Base-by-base conservation (phyloP, 2,329 filamentous ascomycete species). In the Fusarium sp. region DNA sequence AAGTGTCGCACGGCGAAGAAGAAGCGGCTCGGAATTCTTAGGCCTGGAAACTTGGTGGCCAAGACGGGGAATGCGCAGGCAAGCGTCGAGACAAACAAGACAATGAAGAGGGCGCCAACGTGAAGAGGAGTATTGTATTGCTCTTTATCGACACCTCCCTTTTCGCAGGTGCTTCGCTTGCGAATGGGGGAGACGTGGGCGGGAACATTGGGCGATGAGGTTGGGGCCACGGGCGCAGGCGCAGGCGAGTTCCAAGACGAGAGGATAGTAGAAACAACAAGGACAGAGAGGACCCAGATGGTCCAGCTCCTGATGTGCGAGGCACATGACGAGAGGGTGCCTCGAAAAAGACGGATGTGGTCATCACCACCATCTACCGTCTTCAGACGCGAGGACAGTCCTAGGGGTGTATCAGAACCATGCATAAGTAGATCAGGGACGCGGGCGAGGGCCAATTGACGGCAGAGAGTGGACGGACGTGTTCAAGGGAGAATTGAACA, bases 1-100 rank as follows among this genome's bases (percentile, higher is more conserved):
- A 94, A 93, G 83, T 94, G 91, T 66, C 87, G 85, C 51, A 88
- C 85, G 54, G 82, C 78, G 76, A 89, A 89, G 79, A 89, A 86
- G 78, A 89, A 85, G 50, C 78, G 79, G 18, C 81, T 78, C 2
- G 88, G 88, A 53, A 90, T 88, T 58, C 83, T 85, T 51, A 90
- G 77, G 15, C 82, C 78, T 23, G 86, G 86, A 46, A 88, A 82
- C 67, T 82, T 82, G 56, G 82, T 78, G 34, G 87, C 88, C 46
- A 90, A 76, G 54, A 90, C 81, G 2, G 89, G 88, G 62, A 90
- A 87, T 3, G 79, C 79, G 68, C 82, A 85, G 62, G 85, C 85
- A 47, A 85, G 78, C 18, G 85, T 83, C 52, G 86, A 84, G 13
- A 85, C 81, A 71, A 75, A 75, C 64, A 85, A 78, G 64, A 87